Evolutionary conservation across 495 filamentous ascomycete genomes (phyloP).

Genomic region (Neurospora terricola): DNA sequence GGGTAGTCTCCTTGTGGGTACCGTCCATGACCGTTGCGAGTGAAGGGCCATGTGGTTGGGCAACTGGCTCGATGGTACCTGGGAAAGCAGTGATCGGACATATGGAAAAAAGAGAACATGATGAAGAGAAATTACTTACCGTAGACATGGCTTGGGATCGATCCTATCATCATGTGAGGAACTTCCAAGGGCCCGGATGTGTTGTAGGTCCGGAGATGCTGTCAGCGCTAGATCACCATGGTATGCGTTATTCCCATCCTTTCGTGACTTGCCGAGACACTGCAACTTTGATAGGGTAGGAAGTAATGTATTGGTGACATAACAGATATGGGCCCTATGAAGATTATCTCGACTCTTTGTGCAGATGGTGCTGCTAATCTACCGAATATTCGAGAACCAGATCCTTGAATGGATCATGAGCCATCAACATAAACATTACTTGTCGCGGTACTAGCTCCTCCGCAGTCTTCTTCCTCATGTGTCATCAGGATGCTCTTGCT

Average conservation of each 20-base stretch:
- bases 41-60: neutral
- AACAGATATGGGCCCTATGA: neutral
- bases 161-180: neutral
- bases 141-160: neutral
- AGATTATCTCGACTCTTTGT: neutral
- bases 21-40: neutral
- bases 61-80: neutral
- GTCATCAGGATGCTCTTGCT: neutral
- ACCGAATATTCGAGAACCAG: neutral
- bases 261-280: neutral
- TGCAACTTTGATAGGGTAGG: neutral
- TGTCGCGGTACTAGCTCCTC: neutral
- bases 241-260: neutral
- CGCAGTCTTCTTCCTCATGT: neutral
- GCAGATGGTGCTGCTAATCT: neutral
- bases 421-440: neutral
- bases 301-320: neutral
- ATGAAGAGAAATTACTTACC: neutral
- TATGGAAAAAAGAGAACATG: neutral
- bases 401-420: neutral
- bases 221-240: neutral
- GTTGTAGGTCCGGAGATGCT: neutral
- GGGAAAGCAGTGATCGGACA: neutral
- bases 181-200: neutral
- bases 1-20: neutral